phyloP scores from a whole-genome alignment of 2,329 filamentous ascomycete species.

The Calcarisporium arbuscula region DNA sequence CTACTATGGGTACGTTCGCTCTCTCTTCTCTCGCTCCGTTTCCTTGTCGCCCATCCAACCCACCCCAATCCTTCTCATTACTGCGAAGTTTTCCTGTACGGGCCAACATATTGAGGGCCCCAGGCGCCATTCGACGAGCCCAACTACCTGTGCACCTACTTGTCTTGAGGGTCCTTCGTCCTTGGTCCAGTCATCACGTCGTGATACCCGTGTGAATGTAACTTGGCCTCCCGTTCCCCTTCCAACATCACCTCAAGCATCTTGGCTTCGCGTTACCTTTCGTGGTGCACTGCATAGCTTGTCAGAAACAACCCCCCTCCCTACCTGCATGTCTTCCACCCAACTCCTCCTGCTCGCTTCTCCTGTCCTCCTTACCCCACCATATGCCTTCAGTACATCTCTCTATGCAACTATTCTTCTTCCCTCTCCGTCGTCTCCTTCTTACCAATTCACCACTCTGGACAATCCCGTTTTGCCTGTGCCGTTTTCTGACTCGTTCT shows the following conservation, averaged over 20 bases:
- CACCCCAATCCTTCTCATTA: neutral
- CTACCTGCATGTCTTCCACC: constrained; percentile 40
- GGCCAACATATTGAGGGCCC: no score
- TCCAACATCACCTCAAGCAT: constrained; percentile 19
- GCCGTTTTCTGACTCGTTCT: constrained; percentile 33
- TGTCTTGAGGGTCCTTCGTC: no score
- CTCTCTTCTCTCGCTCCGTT: constrained; percentile 8
- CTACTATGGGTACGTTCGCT: constrained; percentile 17
- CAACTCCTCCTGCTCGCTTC: constrained; percentile 36
- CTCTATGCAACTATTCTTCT: constrained; percentile 10
- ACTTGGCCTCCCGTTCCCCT: constrained; percentile 24
- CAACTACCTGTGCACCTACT: neutral
- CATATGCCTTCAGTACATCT: no score
- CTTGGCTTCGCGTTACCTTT: constrained; percentile 24
- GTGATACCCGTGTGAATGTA: constrained; percentile 29
- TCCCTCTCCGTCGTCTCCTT: constrained; percentile 9
- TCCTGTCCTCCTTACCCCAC: constrained; percentile 28
- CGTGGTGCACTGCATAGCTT: constrained; percentile 24
- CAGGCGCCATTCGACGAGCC: no score
- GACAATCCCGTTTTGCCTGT: constrained; percentile 20
- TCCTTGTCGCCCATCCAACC: constrained; percentile 4
- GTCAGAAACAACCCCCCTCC: constrained; percentile 31
- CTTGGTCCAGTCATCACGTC: no score
- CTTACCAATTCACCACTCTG: constrained; percentile 28
- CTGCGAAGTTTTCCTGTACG: neutral